Base-by-base conservation (phyloP, 176 grass and related monocot genomes). In the Aegilops bicornis region DNA sequence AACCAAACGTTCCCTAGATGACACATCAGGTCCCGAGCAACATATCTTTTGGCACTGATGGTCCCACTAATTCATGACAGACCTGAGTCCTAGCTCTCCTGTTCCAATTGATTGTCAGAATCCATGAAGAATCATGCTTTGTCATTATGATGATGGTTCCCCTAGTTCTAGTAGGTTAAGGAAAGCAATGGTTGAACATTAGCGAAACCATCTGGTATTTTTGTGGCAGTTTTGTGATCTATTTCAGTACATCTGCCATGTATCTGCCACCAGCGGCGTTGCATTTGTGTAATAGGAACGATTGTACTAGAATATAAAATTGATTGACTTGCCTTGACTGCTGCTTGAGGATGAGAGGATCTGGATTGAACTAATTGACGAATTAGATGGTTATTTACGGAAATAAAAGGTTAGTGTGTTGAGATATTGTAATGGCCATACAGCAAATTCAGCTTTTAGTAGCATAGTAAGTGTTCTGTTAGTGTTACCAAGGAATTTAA, bases 191-290 rank as follows among this genome's bases (percentile, higher is more conserved):
- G 22, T 19, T 35, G 29, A 35, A 82, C 12, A 25, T 22, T 59
- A 47, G 58, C n/a, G 0, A 35, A 72, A 16, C 37, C 31, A 83
- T 83, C 15, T 29, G 4, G 8, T 70, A 69, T 58, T 37, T 23
- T 70, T n/a, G 8, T 69, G 15, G 45, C 8, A 54, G 48, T 32
- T 62, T 66, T 67, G 22, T 66, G 39, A 77, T 85, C 31, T 78
- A 7, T 54, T 65, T 54, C 19, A 65, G 30, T 78, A 43, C 83
- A 56, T 66, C 30, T 39, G 14, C 15, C 16, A 84, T 84, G 83
- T 59, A 52, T 76, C 19, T 66, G 20, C 39, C 50, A 68, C 22
- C 25, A 35, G 56, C 2, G 17, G 9, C 20, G 22, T 64, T 39
- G n/a, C 73, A 24, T 76, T 64, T 66, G 19, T 14, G 76, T 77